phyloP scores from a whole-genome alignment of 371 early-diverging fungal species.

The Basidiobolus meristosporus region DNA sequence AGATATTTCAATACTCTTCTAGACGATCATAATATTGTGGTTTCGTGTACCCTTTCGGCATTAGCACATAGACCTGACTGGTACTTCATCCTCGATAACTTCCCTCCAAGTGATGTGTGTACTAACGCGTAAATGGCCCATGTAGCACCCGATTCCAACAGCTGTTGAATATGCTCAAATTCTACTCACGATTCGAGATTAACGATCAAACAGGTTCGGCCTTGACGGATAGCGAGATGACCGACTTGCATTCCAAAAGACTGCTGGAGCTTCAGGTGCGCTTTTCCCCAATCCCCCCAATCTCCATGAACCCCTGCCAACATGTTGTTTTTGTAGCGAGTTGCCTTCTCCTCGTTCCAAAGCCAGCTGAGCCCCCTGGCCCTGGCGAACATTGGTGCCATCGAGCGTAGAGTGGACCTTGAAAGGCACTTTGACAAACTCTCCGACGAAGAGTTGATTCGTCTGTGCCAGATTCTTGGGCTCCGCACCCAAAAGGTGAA shows the following conservation, averaged over 20 bases:
- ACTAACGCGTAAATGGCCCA: no score
- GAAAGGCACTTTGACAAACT: constrained; percentile 30
- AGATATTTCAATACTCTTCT: constrained; percentile 66
- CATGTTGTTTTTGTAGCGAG: constrained; percentile 13
- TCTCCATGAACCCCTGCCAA: no score
- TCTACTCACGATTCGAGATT: constrained; percentile 59
- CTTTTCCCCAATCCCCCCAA: no score
- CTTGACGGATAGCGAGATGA: constrained; percentile 40
- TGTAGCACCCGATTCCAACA: constrained; percentile 39
- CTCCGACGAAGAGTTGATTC: constrained; percentile 15
- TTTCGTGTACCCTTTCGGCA: constrained; percentile 27
- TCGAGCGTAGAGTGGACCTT: constrained; percentile 30
- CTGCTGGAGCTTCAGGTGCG: constrained; percentile 45
- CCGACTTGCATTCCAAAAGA: constrained; percentile 28
- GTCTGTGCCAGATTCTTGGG: constrained; percentile 29
- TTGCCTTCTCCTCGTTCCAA: constrained; percentile 41
- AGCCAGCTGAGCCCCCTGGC: constrained; percentile 48
- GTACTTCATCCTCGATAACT: no score
- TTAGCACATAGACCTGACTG: constrained; percentile 23
- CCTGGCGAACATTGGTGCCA: constrained; percentile 42
- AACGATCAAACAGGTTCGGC: constrained; percentile 65
- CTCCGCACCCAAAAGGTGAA: constrained; percentile 26
- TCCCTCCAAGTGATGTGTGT: no score
- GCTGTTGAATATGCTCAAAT: constrained; percentile 36
- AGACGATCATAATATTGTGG: constrained; percentile 58